Evolutionary conservation across 345 rosid species (phyloP).

Genomic region (Hibiscus tridactylites): DNA sequence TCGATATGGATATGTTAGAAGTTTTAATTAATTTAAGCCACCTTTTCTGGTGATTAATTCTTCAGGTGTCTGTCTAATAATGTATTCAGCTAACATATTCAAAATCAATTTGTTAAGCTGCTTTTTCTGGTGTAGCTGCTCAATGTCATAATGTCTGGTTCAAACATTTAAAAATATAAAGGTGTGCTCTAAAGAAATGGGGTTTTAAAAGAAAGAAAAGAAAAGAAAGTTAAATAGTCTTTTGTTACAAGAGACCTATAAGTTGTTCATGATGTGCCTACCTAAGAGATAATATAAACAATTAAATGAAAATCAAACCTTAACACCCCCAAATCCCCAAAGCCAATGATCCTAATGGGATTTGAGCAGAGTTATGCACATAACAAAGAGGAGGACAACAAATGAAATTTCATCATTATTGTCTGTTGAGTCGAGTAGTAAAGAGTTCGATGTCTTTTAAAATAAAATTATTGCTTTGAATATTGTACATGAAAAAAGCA

Average conservation of each 20-base stretch:
- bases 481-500: too few species aligned
- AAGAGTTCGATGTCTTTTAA: too few species aligned
- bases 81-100: neutral
- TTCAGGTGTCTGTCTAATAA: too few species aligned
- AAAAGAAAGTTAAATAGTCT: neutral
- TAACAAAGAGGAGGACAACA: neutral
- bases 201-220: neutral
- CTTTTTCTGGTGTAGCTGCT: neutral
- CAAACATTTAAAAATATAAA: neutral
- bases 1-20: too few species aligned
- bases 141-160: neutral
- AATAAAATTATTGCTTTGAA: too few species aligned
- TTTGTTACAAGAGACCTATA: conserved; percentile 2
- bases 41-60: too few species aligned
- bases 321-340: neutral
- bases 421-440: too few species aligned
- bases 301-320: neutral
- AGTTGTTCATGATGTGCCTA: neutral
- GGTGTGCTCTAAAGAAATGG: neutral
- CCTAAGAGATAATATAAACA: neutral
- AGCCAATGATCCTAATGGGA: neutral
- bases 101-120: neutral
- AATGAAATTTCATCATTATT: too few species aligned
- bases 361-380: neutral
- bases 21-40: too few species aligned